These are phyloP conservation scores for Trypanosoma caninum DNA, from an alignment of 208 protist genomes.

Conservation along the genomic window DNA sequence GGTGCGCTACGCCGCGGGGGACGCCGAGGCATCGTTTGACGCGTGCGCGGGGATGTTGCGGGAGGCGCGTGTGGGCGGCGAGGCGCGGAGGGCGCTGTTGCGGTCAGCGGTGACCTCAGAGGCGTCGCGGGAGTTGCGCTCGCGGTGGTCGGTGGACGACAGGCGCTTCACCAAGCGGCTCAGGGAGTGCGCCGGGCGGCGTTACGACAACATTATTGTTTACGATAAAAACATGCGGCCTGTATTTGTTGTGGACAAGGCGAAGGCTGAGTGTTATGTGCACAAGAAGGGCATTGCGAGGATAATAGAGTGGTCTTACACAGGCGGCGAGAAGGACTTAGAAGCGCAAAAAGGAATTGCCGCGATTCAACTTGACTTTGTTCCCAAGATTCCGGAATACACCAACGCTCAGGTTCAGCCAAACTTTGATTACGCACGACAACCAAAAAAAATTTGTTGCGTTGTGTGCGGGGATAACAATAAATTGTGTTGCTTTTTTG, in stretches of 20 bases:
- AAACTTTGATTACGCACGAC: slow-evolving; percentile 60
- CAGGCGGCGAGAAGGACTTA: neutral
- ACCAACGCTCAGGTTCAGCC: slow-evolving; percentile 59
- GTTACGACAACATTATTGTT: slow-evolving; percentile 69
- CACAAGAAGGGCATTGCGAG: slow-evolving; percentile 51
- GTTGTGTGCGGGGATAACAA: slow-evolving; percentile 40
- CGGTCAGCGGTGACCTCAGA: neutral
- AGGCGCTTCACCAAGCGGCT: slow-evolving; percentile 10
- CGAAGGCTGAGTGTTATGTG: slow-evolving; percentile 62
- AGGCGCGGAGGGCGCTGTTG: neutral
- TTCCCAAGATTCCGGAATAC: slow-evolving; percentile 48
- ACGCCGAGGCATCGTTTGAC: slow-evolving; percentile 60
- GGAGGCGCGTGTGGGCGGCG: neutral
- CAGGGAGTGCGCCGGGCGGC: slow-evolving; percentile 41
- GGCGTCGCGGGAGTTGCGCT: neutral
- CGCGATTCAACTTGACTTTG: slow-evolving; percentile 50
- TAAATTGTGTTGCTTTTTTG: slow-evolving; percentile 51
- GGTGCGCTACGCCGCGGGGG: slow-evolving; percentile 49
- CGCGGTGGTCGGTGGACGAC: neutral
- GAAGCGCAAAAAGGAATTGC: slow-evolving; percentile 21
- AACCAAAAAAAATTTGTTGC: slow-evolving; percentile 58
- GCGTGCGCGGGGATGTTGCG: slow-evolving; percentile 34
- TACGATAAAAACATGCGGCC: slow-evolving; percentile 39
- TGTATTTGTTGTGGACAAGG: slow-evolving; percentile 52
- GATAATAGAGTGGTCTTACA: slow-evolving; percentile 38